Conservation (phyloP, 2,329 filamentous ascomycete genomes). For the Phyllosticta capitalensis region DNA sequence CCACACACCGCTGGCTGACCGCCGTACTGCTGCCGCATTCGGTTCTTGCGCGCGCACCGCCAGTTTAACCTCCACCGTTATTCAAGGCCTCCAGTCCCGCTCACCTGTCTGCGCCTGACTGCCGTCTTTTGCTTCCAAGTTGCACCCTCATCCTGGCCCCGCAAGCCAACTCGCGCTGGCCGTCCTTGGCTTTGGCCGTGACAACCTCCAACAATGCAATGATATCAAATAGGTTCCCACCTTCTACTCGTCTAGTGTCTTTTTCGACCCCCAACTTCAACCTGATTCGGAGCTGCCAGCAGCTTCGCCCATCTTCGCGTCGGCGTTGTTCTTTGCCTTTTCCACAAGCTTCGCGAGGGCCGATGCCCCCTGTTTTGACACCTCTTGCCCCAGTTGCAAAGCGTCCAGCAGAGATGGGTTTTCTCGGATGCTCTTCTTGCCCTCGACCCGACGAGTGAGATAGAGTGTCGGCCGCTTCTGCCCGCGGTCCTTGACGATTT, state of each 20-base stretch:
- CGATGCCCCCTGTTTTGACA: constrained; percentile 25
- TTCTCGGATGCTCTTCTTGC: constrained; percentile 28
- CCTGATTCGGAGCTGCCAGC: neutral
- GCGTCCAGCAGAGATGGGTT: constrained; percentile 20
- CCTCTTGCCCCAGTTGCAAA: constrained; percentile 22
- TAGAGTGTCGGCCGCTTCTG: constrained; percentile 47
- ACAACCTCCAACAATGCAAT: neutral
- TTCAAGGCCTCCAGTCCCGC: neutral
- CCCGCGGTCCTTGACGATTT: constrained; percentile 48
- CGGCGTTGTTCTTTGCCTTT: constrained; percentile 20
- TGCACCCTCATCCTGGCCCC: neutral
- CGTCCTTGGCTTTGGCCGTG: neutral
- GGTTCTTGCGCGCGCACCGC: neutral
- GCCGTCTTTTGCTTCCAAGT: neutral
- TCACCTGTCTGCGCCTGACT: neutral
- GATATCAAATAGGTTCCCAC: too few species aligned
- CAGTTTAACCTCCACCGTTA: neutral
- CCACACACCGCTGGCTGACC: neutral
- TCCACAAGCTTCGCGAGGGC: constrained; percentile 21
- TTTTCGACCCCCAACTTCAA: neutral
- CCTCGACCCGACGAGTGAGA: constrained; percentile 40
- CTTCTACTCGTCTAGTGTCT: too few species aligned
- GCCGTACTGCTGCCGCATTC: neutral
- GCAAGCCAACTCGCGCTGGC: neutral
- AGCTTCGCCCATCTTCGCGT: neutral